A percentile compares a stretch with the other conserved stretches of the same genome.
Conservation (phyloP, 176 grass and related monocot species). For the maize (Zea mays) region DNA sequence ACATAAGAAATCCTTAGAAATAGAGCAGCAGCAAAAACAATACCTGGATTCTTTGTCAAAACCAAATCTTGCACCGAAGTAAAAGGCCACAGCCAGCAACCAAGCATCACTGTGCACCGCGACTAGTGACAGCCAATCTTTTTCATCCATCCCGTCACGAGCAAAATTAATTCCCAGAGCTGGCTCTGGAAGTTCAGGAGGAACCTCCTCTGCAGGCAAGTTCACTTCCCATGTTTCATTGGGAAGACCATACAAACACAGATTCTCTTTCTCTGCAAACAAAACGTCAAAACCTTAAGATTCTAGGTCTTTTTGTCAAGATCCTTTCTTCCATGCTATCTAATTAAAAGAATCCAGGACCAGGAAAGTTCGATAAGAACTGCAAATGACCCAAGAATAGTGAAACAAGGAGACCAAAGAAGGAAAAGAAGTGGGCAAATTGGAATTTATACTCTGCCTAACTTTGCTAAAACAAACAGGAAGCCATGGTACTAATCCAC, state of each 20-base stretch:
- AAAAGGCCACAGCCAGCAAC: constrained; percentile 79
- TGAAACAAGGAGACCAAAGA: background rate
- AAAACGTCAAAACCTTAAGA: constrained; percentile 10
- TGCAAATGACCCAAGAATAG: constrained; percentile 16
- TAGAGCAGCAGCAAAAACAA: constrained; percentile 18
- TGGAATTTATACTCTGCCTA: background rate
- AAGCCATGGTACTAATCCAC: background rate
- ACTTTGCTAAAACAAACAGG: background rate
- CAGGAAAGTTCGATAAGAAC: constrained; percentile 12
- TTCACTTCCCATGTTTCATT: constrained; percentile 99
- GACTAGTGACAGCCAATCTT: constrained; percentile 90
- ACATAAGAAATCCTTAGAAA: background rate
- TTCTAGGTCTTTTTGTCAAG: background rate
- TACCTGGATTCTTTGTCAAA: constrained; percentile 94
- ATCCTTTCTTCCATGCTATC: constrained; percentile 14
- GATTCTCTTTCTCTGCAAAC: constrained; percentile 89
- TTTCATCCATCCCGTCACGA: constrained; percentile 90
- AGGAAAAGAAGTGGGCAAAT: background rate
- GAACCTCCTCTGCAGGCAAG: constrained; percentile 89
- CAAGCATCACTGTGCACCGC: constrained; percentile 91
- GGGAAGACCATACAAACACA: constrained; percentile 91
- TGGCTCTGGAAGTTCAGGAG: constrained; percentile 94
- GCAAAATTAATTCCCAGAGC: constrained; percentile 98
- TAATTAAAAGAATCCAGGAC: constrained; percentile 14
- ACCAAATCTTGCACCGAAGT: constrained; percentile 94